phyloP scores from a whole-genome alignment of 345 rosid species.

The Melaleuca alternifolia region DNA sequence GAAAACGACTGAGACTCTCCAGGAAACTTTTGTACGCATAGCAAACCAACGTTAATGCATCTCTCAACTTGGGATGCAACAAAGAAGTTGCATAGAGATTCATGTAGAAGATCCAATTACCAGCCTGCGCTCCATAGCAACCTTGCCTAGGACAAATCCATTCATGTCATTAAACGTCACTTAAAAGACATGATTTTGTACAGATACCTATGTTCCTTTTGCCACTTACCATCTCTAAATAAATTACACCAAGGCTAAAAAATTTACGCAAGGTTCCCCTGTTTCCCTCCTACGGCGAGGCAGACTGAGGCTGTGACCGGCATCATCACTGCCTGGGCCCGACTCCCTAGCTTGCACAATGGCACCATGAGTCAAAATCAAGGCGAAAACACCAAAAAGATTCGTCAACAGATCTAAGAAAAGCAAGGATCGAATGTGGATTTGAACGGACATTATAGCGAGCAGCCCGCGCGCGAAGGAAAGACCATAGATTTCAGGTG shows the following conservation, averaged over 20 bases:
- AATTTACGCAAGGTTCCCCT: too few relatives aligned
- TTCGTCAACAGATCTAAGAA: too few relatives aligned
- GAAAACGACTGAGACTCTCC: slow-evolving; percentile 7
- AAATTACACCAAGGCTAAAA: slow-evolving; percentile 33
- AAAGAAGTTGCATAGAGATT: not conserved
- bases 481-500: too few relatives aligned
- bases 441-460: too few relatives aligned
- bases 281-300: too few relatives aligned
- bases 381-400: too few relatives aligned
- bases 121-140: slow-evolving; percentile 5
- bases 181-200: not conserved
- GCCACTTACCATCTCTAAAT: slow-evolving; percentile 35
- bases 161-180: fast-evolving
- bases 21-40: slow-evolving; percentile 8
- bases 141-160: slow-evolving; percentile 5
- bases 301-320: too few relatives aligned
- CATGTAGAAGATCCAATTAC: slow-evolving; percentile 1
- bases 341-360: too few relatives aligned
- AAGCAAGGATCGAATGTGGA: too few relatives aligned
- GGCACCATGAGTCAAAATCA: too few relatives aligned
- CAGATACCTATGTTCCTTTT: slow-evolving; percentile 37
- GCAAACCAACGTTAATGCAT: slow-evolving; percentile 9
- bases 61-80: not conserved
- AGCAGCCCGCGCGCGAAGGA: too few relatives aligned
- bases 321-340: too few relatives aligned